A percentile compares a stretch with the other conserved stretches of the same genome.
phyloP scores from a whole-genome alignment of 305 asterid genomes.

The Solanum hybrid region DNA sequence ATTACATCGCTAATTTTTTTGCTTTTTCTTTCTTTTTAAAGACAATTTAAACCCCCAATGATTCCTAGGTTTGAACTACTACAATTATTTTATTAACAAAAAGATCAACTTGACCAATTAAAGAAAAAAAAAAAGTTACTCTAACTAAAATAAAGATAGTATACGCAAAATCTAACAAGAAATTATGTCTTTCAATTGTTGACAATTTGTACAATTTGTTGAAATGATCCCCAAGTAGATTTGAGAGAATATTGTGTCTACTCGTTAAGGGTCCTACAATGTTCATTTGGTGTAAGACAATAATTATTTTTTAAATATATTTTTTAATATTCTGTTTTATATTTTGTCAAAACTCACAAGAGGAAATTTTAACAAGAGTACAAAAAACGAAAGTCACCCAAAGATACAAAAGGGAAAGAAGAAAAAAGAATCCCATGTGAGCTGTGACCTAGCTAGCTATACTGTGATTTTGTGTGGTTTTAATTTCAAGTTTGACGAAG shows the following conservation, averaged over 20 bases:
- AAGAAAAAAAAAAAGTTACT: not conserved
- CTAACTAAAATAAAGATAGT: not conserved
- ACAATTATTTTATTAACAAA: not conserved
- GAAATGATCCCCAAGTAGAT: slow-evolving; percentile 2
- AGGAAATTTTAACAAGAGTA: not conserved
- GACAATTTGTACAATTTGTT: slow-evolving; percentile 3
- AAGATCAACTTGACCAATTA: not conserved
- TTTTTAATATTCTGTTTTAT: not conserved
- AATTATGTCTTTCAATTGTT: not conserved
- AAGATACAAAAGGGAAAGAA: not conserved
- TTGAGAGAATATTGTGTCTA: not conserved
- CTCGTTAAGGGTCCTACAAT: not conserved
- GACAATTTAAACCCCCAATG: not conserved
- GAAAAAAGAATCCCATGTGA: slow-evolving; percentile 17
- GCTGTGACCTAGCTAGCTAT: not conserved
- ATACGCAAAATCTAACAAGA: not conserved
- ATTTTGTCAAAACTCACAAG: not conserved
- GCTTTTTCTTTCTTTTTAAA: not conserved
- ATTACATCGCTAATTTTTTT: not conserved
- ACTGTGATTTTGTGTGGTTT: slow-evolving; percentile 1
- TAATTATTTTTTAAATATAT: not conserved
- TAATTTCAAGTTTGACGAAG: slow-evolving; percentile 18
- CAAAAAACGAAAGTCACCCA: slow-evolving; percentile 5
- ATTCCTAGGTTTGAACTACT: not conserved
- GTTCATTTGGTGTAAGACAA: not conserved